A percentile compares a stretch with the other conserved stretches of the same genome.
Conservation (phyloP, 768 basidiomycete genomes). For the Mrakia frigida region DNA sequence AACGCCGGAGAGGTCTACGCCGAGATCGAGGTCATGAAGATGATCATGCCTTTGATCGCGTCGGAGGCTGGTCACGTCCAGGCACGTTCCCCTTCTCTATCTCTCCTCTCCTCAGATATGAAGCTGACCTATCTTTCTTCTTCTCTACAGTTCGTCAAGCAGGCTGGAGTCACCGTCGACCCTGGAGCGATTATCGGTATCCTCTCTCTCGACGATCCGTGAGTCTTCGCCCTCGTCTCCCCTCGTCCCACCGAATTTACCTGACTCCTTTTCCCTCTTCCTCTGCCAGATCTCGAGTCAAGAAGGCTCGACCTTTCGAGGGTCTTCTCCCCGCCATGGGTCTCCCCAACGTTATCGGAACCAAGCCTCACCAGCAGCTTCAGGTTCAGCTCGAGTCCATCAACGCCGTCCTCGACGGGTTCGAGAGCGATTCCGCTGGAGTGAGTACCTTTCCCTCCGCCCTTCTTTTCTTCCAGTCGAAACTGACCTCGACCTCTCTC, state of each 20-base stretch:
- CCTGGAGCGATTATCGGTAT: slow-evolving; percentile 98
- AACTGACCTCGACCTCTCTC: too few species aligned
- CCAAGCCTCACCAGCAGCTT: slow-evolving; percentile 83
- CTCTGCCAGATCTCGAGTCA: slow-evolving; percentile 58
- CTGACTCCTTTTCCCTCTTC: not conserved
- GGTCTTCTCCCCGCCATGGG: slow-evolving; percentile 86
- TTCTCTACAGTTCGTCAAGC: slow-evolving; percentile 72
- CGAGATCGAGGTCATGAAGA: slow-evolving; percentile 88
- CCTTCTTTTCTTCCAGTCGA: too few species aligned
- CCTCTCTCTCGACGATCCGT: slow-evolving; percentile 89
- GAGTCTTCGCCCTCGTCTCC: slow-evolving; percentile 34
- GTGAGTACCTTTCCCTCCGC: not conserved
- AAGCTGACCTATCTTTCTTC: too few species aligned
- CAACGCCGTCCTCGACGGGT: slow-evolving; percentile 89
- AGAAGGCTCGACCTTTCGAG: slow-evolving; percentile 97
- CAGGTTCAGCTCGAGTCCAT: slow-evolving; percentile 67
- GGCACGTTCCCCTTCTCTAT: too few species aligned
- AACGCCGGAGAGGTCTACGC: slow-evolving; percentile 95
- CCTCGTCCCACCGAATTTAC: not conserved
- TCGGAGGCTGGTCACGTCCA: slow-evolving; percentile 73
- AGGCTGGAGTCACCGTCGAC: slow-evolving; percentile 92
- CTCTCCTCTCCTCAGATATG: too few species aligned
- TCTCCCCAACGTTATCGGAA: slow-evolving; percentile 69
- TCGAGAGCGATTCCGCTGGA: slow-evolving; percentile 90
- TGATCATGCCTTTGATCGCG: slow-evolving; percentile 98